Evolutionary conservation across 345 rosid genomes (phyloP).

Genomic region (Rhodamnia argentea): DNA sequence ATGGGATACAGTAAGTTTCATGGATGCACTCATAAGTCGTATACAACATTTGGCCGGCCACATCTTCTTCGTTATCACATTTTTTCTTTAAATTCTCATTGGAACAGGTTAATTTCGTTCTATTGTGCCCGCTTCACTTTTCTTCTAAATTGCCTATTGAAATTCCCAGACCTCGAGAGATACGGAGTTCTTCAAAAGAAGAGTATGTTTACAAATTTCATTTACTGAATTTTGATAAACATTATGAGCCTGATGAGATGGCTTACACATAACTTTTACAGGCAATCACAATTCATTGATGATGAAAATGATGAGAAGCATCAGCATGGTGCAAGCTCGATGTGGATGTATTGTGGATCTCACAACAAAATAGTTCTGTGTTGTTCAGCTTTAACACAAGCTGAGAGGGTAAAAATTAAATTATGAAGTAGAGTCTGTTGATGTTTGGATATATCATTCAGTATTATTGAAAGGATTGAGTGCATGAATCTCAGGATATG

Average conservation of each 20-base stretch:
- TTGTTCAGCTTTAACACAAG: constrained; percentile 68
- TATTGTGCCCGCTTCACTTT: constrained; percentile 69
- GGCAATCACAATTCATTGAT: constrained; percentile 13
- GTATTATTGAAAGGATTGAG: neutral
- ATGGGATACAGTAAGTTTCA: too few species aligned
- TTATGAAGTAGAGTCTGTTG: neutral
- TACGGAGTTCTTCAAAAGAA: constrained; percentile 21
- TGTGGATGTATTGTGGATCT: constrained; percentile 16
- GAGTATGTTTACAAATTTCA: constrained; percentile 15
- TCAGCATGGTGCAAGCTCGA: constrained; percentile 7
- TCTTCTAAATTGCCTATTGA: constrained; percentile 67
- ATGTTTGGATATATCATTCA: neutral
- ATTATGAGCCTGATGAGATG: neutral
- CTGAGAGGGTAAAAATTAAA: constrained; percentile 43
- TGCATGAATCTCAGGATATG: constrained; percentile 38
- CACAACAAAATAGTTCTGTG: constrained; percentile 50
- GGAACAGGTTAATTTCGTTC: constrained; percentile 72
- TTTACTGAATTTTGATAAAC: neutral
- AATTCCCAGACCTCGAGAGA: constrained; percentile 17
- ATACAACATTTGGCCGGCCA: neutral
- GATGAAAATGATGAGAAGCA: constrained; percentile 18
- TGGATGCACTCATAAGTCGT: too few species aligned
- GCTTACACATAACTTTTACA: constrained; percentile 10
- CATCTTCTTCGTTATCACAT: neutral
- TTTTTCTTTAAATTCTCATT: neutral